phyloP scores from a whole-genome alignment of 495 filamentous ascomycete genomes.

The Hypoxylon rickii region DNA sequence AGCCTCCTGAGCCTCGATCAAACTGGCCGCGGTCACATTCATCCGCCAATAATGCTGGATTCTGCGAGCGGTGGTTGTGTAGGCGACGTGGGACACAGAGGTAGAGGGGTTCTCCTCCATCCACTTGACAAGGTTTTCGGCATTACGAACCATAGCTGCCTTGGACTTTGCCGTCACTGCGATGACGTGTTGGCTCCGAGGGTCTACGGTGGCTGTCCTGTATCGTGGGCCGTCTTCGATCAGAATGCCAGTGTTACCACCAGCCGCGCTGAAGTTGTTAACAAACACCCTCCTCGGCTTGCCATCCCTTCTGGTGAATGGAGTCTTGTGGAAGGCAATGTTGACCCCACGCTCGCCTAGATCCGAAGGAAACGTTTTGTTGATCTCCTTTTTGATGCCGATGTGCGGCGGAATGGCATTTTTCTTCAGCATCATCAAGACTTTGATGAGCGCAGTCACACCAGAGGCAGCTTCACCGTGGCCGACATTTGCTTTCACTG shows the following conservation, averaged over 20 bases:
- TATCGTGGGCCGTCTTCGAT: slow-evolving; percentile 59
- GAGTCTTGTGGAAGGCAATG: slow-evolving; percentile 58
- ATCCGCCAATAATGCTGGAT: slow-evolving; percentile 80
- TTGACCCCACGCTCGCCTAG: slow-evolving; percentile 76
- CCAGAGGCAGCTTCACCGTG: slow-evolving; percentile 91
- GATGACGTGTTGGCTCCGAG: slow-evolving; percentile 58
- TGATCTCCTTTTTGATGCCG: slow-evolving; percentile 86
- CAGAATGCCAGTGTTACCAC: slow-evolving; percentile 67
- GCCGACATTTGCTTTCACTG: slow-evolving; percentile 87
- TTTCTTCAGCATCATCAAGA: slow-evolving; percentile 85
- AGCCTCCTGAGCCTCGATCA: slow-evolving; percentile 48
- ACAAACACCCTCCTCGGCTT: slow-evolving; percentile 64
- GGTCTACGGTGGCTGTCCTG: slow-evolving; percentile 43
- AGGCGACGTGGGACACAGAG: slow-evolving; percentile 64
- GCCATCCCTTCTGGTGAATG: slow-evolving; percentile 66
- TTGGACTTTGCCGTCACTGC: slow-evolving; percentile 64
- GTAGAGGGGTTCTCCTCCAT: slow-evolving; percentile 58
- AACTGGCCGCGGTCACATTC: slow-evolving; percentile 59
- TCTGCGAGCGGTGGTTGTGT: slow-evolving; percentile 83
- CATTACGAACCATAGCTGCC: slow-evolving; percentile 58
- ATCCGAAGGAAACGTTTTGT: slow-evolving; percentile 77
- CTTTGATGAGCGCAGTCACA: slow-evolving; percentile 79
- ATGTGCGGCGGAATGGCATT: slow-evolving; percentile 82
- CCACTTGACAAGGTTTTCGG: slow-evolving; percentile 54
- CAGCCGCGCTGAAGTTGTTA: slow-evolving; percentile 73